Conservation (phyloP, 768 basidiomycete species). For the Coprinopsis marcescibilis region DNA sequence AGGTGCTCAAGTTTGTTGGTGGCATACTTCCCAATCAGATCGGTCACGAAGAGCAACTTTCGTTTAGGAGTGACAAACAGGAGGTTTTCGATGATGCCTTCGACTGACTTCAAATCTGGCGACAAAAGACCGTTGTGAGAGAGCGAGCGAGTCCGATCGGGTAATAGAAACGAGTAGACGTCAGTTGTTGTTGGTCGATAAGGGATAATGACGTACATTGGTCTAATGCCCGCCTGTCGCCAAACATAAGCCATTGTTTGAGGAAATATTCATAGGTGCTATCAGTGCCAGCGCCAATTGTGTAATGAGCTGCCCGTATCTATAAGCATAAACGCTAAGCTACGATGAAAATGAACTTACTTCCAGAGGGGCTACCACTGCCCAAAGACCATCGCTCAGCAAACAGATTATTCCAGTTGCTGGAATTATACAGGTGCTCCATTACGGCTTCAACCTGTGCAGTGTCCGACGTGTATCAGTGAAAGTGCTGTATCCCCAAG, state of each 20-base stretch:
- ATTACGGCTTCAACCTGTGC: conserved; percentile 19
- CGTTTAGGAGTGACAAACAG: conserved; percentile 49
- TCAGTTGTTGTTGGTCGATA: neutral
- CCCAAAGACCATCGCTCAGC: conserved; percentile 11
- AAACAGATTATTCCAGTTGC: conserved; percentile 12
- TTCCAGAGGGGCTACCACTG: conserved; percentile 26
- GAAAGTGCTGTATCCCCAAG: no score
- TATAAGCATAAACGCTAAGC: neutral
- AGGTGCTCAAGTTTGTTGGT: conserved; percentile 50
- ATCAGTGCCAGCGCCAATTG: conserved; percentile 55
- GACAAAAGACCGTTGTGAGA: conserved; percentile 25
- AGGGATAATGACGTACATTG: conserved; percentile 41
- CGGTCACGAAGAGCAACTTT: conserved; percentile 52
- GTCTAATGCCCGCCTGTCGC: conserved; percentile 46
- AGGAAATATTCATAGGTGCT: conserved; percentile 68
- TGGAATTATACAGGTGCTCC: conserved; percentile 13
- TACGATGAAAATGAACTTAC: conserved; percentile 18
- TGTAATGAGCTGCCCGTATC: conserved; percentile 25
- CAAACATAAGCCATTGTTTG: conserved; percentile 61
- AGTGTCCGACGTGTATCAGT: no score
- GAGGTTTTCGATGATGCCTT: conserved; percentile 46
- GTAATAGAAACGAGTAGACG: neutral
- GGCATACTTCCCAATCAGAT: conserved; percentile 23
- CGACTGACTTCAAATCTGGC: conserved; percentile 43
- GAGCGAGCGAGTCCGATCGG: conserved; percentile 22